Percentiles rank a stretch among this genome's conserved stretches.
These are phyloP conservation scores for Antitrichia curtipendula DNA, from an alignment of 225 moss, liverwort and hornwort species.

Conservation along the genomic window DNA sequence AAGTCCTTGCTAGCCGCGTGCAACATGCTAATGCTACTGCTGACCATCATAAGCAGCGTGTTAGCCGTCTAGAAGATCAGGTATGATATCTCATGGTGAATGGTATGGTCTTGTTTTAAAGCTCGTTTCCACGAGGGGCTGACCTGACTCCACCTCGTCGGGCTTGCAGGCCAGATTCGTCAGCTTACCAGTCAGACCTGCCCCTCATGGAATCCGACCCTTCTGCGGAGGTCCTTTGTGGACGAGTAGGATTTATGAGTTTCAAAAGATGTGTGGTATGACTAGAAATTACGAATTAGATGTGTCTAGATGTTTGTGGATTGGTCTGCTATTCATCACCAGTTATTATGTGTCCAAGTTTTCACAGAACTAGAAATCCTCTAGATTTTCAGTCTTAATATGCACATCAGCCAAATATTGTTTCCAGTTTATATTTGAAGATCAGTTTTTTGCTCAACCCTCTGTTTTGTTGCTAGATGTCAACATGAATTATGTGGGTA, in stretches of 20 bases:
- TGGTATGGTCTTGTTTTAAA: not conserved
- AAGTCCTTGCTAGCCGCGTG: slow-evolving; percentile 66
- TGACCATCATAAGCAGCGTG: slow-evolving; percentile 80
- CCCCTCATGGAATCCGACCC: not conserved
- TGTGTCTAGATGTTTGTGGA: not conserved
- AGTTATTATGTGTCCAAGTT: not conserved
- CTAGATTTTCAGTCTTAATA: not conserved
- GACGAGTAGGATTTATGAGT: slow-evolving; percentile 1
- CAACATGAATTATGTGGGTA: not conserved
- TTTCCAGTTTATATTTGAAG: not conserved
- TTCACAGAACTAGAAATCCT: not conserved
- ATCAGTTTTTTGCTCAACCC: not conserved
- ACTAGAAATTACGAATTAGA: not conserved
- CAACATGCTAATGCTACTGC: slow-evolving; percentile 69
- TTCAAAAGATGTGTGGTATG: not conserved
- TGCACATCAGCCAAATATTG: not conserved
- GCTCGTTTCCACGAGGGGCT: not conserved
- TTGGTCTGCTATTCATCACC: not conserved
- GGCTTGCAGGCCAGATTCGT: not conserved
- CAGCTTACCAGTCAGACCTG: not conserved
- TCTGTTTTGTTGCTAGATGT: not conserved
- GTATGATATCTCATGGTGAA: slow-evolving; percentile 18
- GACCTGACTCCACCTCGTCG: not conserved
- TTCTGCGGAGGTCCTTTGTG: not conserved
- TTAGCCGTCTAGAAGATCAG: slow-evolving; percentile 86